Conservation (phyloP, 768 basidiomycete genomes). For the Termitomyces eurrhizus region DNA sequence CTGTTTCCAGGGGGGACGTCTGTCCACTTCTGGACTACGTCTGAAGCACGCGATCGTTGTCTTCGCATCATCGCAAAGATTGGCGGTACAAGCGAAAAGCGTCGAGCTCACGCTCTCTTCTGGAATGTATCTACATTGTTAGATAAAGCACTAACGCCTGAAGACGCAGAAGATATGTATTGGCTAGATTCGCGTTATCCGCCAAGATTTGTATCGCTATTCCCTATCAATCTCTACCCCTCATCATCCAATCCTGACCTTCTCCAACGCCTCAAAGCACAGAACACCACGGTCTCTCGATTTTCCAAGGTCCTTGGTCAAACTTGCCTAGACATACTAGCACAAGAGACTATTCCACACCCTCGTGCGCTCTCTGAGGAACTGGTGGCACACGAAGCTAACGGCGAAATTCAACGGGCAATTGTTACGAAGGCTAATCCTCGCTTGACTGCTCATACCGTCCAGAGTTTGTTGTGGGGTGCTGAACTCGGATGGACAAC, state of each 20-base stretch:
- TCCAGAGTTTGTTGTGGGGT: constrained; percentile 69
- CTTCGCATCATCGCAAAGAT: constrained; percentile 78
- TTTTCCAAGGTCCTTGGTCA: constrained; percentile 48
- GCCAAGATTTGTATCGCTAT: constrained; percentile 46
- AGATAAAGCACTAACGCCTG: constrained; percentile 10
- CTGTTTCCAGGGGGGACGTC: constrained; percentile 11
- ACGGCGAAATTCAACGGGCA: constrained; percentile 47
- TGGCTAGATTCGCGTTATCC: constrained; percentile 65
- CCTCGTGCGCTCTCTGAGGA: constrained; percentile 25
- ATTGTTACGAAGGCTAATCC: constrained; percentile 51
- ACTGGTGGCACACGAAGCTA: constrained; percentile 9
- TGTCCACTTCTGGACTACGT: constrained; percentile 77
- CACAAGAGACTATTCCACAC: constrained; percentile 38
- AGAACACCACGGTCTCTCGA: constrained; percentile 13
- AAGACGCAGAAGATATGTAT: constrained; percentile 40
- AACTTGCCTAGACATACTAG: constrained; percentile 54
- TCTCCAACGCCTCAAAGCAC: constrained; percentile 6
- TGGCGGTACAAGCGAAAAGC: constrained; percentile 65
- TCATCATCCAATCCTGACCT: constrained; percentile 17
- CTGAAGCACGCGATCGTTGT: constrained; percentile 70
- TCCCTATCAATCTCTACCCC: constrained; percentile 54
- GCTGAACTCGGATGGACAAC: constrained; percentile 74
- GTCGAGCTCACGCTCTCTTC: constrained; percentile 62
- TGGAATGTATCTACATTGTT: constrained; percentile 18
- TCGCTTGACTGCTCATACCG: constrained; percentile 72